These are phyloP conservation scores for Camellia oleifera DNA, from an alignment of 179 eudicot genomes.

Conservation along the genomic window DNA sequence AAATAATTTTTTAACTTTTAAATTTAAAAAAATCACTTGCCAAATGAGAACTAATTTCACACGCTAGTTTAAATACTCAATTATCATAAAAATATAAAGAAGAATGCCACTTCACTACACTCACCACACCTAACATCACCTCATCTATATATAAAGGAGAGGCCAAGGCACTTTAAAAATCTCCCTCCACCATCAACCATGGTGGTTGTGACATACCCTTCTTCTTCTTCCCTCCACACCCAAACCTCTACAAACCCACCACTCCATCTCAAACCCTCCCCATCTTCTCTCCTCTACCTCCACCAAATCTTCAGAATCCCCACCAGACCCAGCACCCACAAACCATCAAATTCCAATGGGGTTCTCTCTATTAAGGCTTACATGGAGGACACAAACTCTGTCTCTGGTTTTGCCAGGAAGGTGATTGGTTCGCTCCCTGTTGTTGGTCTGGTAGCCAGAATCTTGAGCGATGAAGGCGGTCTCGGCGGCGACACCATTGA, in stretches of 20 bases:
- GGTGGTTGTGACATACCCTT: slow-evolving; percentile 25
- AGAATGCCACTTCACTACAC: neutral
- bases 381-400: slow-evolving; percentile 45
- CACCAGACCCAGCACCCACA: slow-evolving; percentile 1
- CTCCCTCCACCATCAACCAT: slow-evolving; percentile 5
- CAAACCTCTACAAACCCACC: neutral
- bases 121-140: neutral
- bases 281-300: slow-evolving; percentile 31
- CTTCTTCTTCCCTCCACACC: slow-evolving; percentile 17
- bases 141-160: slow-evolving; percentile 12
- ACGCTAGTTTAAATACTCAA: too few species aligned
- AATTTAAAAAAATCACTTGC: too few species aligned
- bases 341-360: neutral
- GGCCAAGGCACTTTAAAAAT: slow-evolving; percentile 10
- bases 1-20: too few species aligned
- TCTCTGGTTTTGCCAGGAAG: slow-evolving; percentile 45
- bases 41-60: too few species aligned
- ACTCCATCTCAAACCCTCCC: slow-evolving; percentile 17
- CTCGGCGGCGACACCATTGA: slow-evolving; percentile 57
- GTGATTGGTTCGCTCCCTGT: slow-evolving; percentile 62
- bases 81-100: too few species aligned
- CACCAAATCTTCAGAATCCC: slow-evolving; percentile 19
- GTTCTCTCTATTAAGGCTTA: slow-evolving; percentile 32
- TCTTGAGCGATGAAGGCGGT: slow-evolving; percentile 63
- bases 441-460: slow-evolving; percentile 54